Evolutionary conservation across 139 green algal genomes (phyloP).

Genomic region (Eudorina sp.): DNA sequence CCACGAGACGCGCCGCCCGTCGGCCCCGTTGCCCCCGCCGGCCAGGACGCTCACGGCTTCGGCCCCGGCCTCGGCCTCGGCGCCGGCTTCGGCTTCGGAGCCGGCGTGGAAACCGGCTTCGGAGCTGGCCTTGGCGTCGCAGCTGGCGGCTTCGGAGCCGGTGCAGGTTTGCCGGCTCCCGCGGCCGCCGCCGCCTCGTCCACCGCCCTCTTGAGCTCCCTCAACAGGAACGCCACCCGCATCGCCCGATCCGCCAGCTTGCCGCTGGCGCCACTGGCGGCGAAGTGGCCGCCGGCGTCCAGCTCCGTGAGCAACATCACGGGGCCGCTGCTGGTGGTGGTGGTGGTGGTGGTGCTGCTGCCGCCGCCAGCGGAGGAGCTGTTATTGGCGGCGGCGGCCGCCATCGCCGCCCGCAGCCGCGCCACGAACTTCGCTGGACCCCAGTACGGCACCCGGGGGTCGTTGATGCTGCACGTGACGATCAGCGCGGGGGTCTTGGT

Average conservation of each 20-base stretch:
- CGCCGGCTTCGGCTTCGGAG: too few species aligned
- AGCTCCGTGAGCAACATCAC: conserved; percentile 76
- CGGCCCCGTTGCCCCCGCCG: too few species aligned
- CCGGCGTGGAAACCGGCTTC: too few species aligned
- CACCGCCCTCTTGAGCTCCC: neutral
- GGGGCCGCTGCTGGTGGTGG: neutral
- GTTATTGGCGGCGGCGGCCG: neutral
- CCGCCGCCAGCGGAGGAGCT: neutral
- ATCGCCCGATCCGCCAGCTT: conserved; percentile 56
- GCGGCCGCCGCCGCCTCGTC: too few species aligned
- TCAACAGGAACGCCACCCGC: conserved; percentile 79
- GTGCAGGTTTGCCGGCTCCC: too few species aligned
- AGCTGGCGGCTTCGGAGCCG: too few species aligned
- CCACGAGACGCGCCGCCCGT: too few species aligned
- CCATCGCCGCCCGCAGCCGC: conserved; percentile 26
- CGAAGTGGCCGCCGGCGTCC: conserved; percentile 72
- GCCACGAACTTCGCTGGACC: conserved; percentile 62
- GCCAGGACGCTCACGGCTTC: too few species aligned
- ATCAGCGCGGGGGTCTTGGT: conserved; percentile 40
- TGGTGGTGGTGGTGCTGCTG: too few species aligned
- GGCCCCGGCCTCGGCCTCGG: too few species aligned
- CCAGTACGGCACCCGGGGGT: conserved; percentile 58
- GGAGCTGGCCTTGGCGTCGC: too few species aligned
- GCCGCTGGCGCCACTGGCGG: conserved; percentile 67
- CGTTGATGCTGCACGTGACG: conserved; percentile 59